Evolutionary conservation across 306 rosid genomes (phyloP).

Genomic region (Ormosia semicastrata): DNA sequence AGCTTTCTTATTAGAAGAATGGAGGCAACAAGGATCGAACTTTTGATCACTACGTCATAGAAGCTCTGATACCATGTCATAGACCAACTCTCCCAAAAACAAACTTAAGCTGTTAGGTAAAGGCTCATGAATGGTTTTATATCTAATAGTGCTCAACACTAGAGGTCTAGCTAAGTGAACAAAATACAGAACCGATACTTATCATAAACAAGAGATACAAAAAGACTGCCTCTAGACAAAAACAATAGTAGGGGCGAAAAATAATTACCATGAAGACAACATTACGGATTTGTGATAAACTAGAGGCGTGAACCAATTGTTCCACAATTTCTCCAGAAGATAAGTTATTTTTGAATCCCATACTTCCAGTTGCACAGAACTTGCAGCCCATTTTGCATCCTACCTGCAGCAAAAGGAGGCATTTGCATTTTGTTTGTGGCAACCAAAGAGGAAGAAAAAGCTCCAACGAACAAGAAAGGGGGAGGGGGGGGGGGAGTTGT

Average conservation of each 20-base stretch:
- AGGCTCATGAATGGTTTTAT: too few relatives aligned
- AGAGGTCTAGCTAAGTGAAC: background rate
- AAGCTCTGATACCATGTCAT: too few relatives aligned
- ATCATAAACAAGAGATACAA: background rate
- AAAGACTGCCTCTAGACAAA: background rate
- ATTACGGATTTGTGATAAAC: slow-evolving; percentile 71
- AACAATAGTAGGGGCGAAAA: background rate
- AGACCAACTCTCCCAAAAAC: too few relatives aligned
- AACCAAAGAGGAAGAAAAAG: background rate
- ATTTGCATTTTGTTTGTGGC: background rate
- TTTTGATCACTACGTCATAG: too few relatives aligned
- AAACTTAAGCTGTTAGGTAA: too few relatives aligned
- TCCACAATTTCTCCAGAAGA: slow-evolving; percentile 84
- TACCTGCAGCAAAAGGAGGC: slow-evolving; percentile 42
- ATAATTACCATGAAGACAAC: slow-evolving; percentile 84
- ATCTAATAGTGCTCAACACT: background rate
- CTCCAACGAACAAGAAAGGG: background rate
- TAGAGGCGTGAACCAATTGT: slow-evolving; percentile 87
- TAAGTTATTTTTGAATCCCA: slow-evolving; percentile 86
- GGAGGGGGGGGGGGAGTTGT: background rate
- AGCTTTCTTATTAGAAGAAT: too few relatives aligned
- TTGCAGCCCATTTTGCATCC: slow-evolving; percentile 99
- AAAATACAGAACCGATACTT: background rate
- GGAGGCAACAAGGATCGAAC: too few relatives aligned
- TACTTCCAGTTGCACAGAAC: slow-evolving; percentile 97